Evolutionary conservation across 306 rosid genomes (phyloP), one percentile per base, ranked within the genome.

Genomic region (Pachyrhizus erosus): DNA sequence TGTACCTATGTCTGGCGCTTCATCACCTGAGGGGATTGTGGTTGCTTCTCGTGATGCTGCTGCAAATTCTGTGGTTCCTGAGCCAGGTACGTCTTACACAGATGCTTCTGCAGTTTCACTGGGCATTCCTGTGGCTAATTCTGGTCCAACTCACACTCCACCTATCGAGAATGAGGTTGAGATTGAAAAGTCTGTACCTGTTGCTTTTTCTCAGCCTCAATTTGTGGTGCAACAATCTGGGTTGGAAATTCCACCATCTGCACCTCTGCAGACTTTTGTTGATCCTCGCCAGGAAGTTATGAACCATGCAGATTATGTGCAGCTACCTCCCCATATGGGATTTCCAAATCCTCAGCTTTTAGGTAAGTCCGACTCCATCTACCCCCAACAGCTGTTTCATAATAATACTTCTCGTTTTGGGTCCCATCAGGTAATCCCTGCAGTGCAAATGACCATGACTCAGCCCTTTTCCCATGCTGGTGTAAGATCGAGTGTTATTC

Each of bases 301-400:
- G 84, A 87, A 68, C 54, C 87, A 66, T 71, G 77, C 84, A 49
- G 96, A 91, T 72, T 90, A 85, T 85, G 24, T 87, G 74, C 93
- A 89, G 79, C 69, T 87, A 84, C 87, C 89, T 78, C 83, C 93
- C 48, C 99, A 86, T 29, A 77, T 82, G 76, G 94, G 94, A 15
- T 93, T 93, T 77, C 86, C 86, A 68, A 89, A 79, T 89, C 77
- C 86, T 76, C 92, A 90, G 40, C 55, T 86, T 45, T 65, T 90
- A 76, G 89, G 89, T 67, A 80, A 87, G 13, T 29, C 87, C 21
- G 87, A 89, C 51, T 83, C 93, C 84, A 20, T 90, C 76, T 89
- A 75, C 86, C 33, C 91, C 54, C 94, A 84, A 79, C 91, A 75
- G 31, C 94, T 88, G 61, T 73, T 87, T 61, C 81, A 65, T 83